Base-by-base conservation (phyloP, 108 stramenopile species). In the Cyclotella baltica region DNA sequence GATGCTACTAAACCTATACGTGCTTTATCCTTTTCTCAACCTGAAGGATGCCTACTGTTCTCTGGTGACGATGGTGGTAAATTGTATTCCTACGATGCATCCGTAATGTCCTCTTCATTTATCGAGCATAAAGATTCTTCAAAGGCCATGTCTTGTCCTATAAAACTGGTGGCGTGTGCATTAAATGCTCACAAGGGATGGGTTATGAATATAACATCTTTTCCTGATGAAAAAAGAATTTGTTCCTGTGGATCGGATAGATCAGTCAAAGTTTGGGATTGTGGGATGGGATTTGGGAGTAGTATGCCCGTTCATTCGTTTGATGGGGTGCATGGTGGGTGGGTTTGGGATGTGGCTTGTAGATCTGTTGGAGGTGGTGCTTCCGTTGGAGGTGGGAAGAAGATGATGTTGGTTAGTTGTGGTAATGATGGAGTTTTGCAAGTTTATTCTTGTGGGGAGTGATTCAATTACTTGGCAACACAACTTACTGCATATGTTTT, bases 141-240 rank as follows among this genome's bases (percentile, higher is more conserved):
- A 29, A 23, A 50, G 11, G 70, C 69, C 27, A 62, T 66, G 20
- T 31, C 73, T 4, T 38, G 71, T 43, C 81, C 81, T 29, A 77
- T 83, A 9, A 80, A 75, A 67, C 73, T 83, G 4, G 83, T 83
- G 37, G 83, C 73, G 30, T 79, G 70, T 68, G 83, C 78, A n/a
- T 55, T 75, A 8, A 52, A 57, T 6, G 83, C 83, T 15, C 83
- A 83, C 36, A 75, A 75, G 43, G 77, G 78, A 35, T 83, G 73
- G 78, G 55, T 83, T 23, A 79, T 83, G 83, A 62, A 75, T 65
- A 20, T 83, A 30, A 62, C 66, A 29, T 43, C 83, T 18, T 75
- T 83, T 47, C 78, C 78, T 0, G 83, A 83, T 51, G 83, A 77
- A 30, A 79, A 52, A 29, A 50, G 73, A 27, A 47, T 83, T 10